Evolutionary conservation across 2,329 filamentous ascomycete species (phyloP), one percentile per base, ranked within the genome.

Genomic region (Xylariaceae sp.): DNA sequence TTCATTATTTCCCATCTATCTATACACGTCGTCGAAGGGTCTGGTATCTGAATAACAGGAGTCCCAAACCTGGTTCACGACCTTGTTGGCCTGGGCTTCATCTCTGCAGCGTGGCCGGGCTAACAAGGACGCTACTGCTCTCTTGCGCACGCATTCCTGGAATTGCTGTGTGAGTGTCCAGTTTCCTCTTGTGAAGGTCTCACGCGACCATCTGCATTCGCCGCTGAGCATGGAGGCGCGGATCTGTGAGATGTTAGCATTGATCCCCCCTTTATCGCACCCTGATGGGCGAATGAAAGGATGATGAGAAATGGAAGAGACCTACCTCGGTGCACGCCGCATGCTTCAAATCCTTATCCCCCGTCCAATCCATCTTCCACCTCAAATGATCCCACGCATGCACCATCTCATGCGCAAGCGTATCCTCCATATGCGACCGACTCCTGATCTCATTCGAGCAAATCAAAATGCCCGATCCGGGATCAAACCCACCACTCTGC

Each of bases 1-100:
- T 11, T 34, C 17, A 8, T 10, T 55, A 15, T 37, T 15, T n/a
- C 17, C 11, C 10, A 3, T 34, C 77, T 73, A 93, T 73, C 90
- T 87, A 74, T 96, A 99, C 56, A 99, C 92, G 73, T 97, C 93
- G 73, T 97, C 92, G 75, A 99, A 99, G 1, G 94, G 94, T 70
- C 94, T 81, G 3, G 93, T 97, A 75, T 99, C 94, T 55, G 84
- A 79, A 73, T 96, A 99, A 74, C 94, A 99, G 68, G 92, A 97
- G 67, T 96, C 92, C 91, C 93, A 99, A n/a, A 99, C 94, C 75
- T 96, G 88, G 75, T 97, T 94, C 59, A 99, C 91, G 30, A 95
- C 87, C 76, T 89, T 90, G 55, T 85, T 83, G 3, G 94, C 94
- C 66, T 97, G 90, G 11, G 87, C 86, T 68, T 96, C 87, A 74